Evolutionary conservation across 306 rosid genomes (phyloP), one percentile per base, ranked within the genome.

Genomic region (Quercus mongolica): DNA sequence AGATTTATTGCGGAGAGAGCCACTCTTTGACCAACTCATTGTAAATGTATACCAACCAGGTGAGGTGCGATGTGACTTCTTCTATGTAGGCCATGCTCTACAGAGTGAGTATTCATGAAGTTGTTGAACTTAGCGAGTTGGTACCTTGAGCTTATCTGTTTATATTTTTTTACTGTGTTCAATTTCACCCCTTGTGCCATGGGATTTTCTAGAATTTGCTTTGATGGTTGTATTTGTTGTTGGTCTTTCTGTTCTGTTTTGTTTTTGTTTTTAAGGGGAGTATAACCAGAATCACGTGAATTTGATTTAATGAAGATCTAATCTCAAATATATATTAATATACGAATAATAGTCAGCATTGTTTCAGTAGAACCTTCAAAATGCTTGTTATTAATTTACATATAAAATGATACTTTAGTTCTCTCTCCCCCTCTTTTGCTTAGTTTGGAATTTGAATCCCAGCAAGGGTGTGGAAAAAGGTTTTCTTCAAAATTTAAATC

Each of bases 11-110:
- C 79, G 75, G 76, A 84, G 97, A 54, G 82, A 91, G 46, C 97
- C 99, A 0, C 85, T 94, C 46, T 94, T 92, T 54, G 97, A 94
- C 77, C 99, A 94, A 78, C 86, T 94, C 69, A 94, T 91, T 51
- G 90, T 77, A 5, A 92, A 94, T 63, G 73, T 77, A 3, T 94
- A 94, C 81, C 86, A 90, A 57, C 95, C 95, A 25, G 94, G 94
- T 76, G 97, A 94, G 94, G 94, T 84, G 84, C 77, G 91, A 26
- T 33, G 54, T 61, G 62, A 56, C 54, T 58, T 15, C 54, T 64
- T 25, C 35, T 25, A 5, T 35, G 58, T 28, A 41, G 38, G 28
- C 19, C 5, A 9, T 80, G 70, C 46, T 74, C 0, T 65, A 10
- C 46, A 33, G 23, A 38, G 63, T 30, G 5, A 35, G 23, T 6